These are phyloP conservation scores for Tolypocladium amazonense DNA, from an alignment of 2,329 filamentous ascomycete species.

Conservation along the genomic window DNA sequence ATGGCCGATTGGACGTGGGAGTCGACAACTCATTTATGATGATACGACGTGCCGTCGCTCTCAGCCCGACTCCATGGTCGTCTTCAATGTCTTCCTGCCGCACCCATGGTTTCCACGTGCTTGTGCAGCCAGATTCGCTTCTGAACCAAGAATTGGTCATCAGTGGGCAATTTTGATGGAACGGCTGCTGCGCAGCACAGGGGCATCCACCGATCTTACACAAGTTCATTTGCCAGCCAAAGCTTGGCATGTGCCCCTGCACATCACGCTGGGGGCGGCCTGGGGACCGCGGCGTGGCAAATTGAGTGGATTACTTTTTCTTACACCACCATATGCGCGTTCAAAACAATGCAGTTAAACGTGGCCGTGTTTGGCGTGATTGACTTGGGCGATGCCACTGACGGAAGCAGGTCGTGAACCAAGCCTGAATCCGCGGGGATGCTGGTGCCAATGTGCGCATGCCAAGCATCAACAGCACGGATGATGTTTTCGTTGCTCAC, in stretches of 20 bases:
- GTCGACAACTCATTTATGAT: not conserved
- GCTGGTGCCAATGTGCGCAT: not conserved
- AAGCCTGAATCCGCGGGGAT: not conserved
- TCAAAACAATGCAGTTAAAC: not conserved
- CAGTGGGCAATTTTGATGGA: not conserved
- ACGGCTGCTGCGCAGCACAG: not conserved
- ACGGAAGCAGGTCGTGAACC: not conserved
- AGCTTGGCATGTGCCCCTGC: not conserved
- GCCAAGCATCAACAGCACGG: not conserved
- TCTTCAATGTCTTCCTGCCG: not conserved
- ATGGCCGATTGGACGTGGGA: slow-evolving; percentile 1
- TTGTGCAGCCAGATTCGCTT: not conserved
- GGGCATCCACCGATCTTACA: not conserved
- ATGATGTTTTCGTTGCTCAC: not conserved
- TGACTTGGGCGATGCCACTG: not conserved
- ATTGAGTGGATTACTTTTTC: not conserved
- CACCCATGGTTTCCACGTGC: not conserved
- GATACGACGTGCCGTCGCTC: not conserved
- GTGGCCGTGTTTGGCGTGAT: not conserved
- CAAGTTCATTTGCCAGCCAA: not conserved
- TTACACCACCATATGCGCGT: not conserved
- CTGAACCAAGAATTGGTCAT: not conserved
- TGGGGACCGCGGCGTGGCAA: not conserved
- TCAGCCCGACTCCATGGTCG: not conserved
- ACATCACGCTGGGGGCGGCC: not conserved